These are phyloP conservation scores for Zymoseptoria pseudotritici DNA, from an alignment of 2,329 filamentous ascomycete genomes.

Conservation along the genomic window DNA sequence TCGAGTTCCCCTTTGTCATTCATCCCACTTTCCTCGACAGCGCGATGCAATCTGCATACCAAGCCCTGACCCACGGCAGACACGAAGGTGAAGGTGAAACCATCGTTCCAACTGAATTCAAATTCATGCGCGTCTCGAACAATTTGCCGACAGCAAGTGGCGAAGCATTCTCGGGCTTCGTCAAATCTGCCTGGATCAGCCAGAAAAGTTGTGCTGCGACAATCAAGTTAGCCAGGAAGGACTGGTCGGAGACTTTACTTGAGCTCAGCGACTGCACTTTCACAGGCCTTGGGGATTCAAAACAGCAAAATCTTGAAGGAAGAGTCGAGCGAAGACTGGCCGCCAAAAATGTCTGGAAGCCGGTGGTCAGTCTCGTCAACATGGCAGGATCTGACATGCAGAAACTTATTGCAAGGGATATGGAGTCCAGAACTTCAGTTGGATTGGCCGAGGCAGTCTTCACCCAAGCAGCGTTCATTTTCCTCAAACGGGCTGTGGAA, in stretches of 20 bases:
- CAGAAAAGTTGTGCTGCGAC: not conserved
- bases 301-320: not conserved
- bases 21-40: slow-evolving; percentile 50
- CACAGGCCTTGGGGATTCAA: not conserved
- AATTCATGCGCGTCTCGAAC: not conserved
- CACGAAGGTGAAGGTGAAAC: not conserved
- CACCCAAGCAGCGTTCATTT: not conserved
- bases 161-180: not conserved
- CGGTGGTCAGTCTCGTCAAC: not conserved
- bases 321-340: not conserved
- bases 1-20: slow-evolving; percentile 48
- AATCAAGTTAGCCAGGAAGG: not conserved
- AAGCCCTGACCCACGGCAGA: not conserved
- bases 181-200: not conserved
- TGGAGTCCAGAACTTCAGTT: not conserved
- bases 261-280: not conserved
- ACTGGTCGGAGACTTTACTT: not conserved
- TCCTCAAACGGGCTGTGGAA: not conserved
- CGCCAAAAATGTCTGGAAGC: not conserved
- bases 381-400: not conserved
- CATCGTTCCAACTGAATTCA: not conserved
- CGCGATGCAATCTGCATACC: not conserved
- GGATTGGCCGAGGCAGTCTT: not conserved
- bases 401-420: not conserved
- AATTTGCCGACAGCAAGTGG: not conserved